A percentile compares a stretch with the other conserved stretches of the same genome.
Evolutionary conservation across 73 alveolate genomes (phyloP).

Genomic region (Durusdinium trenchii): DNA sequence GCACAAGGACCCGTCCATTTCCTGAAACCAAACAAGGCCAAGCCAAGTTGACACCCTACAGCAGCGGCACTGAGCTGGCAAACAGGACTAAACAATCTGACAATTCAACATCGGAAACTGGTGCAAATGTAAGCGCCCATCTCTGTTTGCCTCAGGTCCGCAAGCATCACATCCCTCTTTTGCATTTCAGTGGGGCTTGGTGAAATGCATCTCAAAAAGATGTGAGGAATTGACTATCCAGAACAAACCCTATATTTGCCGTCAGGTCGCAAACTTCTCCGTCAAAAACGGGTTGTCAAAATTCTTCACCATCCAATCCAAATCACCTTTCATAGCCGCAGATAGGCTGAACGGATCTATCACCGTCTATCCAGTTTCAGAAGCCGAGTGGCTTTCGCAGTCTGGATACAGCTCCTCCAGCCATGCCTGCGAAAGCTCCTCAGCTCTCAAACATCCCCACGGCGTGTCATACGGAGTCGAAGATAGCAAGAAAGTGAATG

Average conservation of each 20-base stretch:
- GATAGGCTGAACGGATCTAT: neutral
- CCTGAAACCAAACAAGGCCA: conserved; percentile 36
- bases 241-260: neutral
- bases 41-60: neutral
- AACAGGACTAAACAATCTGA: neutral
- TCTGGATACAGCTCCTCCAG: conserved; percentile 82
- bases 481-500: neutral
- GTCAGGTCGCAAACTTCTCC: conserved; percentile 64
- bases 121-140: neutral
- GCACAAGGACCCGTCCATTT: conserved; percentile 93
- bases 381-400: conserved; percentile 63
- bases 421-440: conserved; percentile 92
- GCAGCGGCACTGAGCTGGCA: neutral
- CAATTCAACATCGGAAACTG: neutral
- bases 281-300: conserved; percentile 69
- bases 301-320: conserved; percentile 90
- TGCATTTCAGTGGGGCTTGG: neutral
- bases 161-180: neutral
- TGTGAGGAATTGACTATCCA: too few relatives aligned
- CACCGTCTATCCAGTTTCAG: neutral
- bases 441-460: neutral
- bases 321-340: conserved; percentile 4
- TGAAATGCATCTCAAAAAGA: too few relatives aligned
- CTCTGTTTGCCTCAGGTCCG: conserved; percentile 55
- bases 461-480: neutral